Evolutionary conservation across 202 grass and related monocot genomes (phyloP).

Genomic region (Eragrostis tef): DNA sequence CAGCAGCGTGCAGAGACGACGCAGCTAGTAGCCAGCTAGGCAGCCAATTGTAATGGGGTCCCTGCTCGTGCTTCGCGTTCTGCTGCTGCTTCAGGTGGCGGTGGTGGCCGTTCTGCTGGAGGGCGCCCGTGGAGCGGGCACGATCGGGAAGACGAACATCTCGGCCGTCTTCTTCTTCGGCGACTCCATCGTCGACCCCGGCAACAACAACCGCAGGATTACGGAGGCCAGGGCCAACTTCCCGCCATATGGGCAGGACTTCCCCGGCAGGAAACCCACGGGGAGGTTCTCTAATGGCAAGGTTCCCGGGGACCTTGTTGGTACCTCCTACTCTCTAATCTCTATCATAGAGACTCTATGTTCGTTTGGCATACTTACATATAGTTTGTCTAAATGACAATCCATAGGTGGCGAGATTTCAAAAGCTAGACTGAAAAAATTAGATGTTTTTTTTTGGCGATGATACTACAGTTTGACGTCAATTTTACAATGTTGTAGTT

Average conservation of each 20-base stretch:
- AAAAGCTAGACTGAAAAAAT: no score
- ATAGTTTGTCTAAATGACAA: no score
- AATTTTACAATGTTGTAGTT: no score
- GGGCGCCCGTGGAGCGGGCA: neutral
- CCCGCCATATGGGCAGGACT: conserved; percentile 76
- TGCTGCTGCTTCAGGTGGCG: neutral
- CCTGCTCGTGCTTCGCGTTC: neutral
- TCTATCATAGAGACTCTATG: no score
- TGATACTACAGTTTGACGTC: no score
- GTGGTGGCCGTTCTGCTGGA: neutral
- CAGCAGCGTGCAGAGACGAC: neutral
- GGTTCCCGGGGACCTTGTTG: conserved; percentile 60
- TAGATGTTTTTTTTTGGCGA: no score
- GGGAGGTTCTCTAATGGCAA: conserved; percentile 74
- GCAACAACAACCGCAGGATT: conserved; percentile 57
- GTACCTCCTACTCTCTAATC: conserved; percentile 5
- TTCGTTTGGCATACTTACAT: no score
- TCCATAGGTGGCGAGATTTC: no score
- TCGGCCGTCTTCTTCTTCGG: conserved; percentile 60
- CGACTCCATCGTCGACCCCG: conserved; percentile 66
- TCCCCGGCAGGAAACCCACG: conserved; percentile 48
- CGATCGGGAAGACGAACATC: neutral
- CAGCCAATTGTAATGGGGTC: conserved; percentile 30
- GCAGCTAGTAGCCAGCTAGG: neutral
- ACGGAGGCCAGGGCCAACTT: conserved; percentile 61